Evolutionary conservation across 2,329 filamentous ascomycete genomes (phyloP).

Genomic region (Didymella exigua): DNA sequence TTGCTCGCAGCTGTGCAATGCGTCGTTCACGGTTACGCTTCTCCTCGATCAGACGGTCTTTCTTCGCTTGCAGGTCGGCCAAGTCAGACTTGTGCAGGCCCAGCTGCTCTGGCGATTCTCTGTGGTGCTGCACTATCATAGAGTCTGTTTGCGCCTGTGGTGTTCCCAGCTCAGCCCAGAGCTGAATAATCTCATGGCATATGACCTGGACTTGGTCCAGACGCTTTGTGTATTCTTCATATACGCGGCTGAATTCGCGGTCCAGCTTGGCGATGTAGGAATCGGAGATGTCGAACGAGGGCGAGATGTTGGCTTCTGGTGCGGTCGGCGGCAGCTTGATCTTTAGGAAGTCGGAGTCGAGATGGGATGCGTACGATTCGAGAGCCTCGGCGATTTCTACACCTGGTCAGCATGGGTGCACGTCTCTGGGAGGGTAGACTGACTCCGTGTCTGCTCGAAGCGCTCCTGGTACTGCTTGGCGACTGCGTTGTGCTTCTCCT

Average conservation of each 20-base stretch:
- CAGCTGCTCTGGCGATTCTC: constrained; percentile 89
- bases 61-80: constrained; percentile 70
- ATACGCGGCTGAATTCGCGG: constrained; percentile 88
- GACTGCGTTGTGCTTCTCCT: constrained; percentile 83
- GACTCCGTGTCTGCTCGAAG: constrained; percentile 94
- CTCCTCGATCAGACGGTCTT: constrained; percentile 84
- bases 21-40: constrained; percentile 82
- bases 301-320: constrained; percentile 75
- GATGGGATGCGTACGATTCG: constrained; percentile 93
- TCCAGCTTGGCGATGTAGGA: constrained; percentile 87
- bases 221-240: constrained; percentile 92
- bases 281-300: constrained; percentile 90
- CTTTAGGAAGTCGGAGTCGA: constrained; percentile 85
- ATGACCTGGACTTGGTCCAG: constrained; percentile 75
- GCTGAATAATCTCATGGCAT: constrained; percentile 84
- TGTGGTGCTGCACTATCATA: constrained; percentile 85
- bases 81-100: constrained; percentile 90
- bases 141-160: constrained; percentile 91
- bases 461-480: constrained; percentile 85
- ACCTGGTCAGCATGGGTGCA: constrained; percentile 20
- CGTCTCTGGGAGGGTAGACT: constrained; percentile 39
- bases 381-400: constrained; percentile 89
- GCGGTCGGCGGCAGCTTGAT: constrained; percentile 83
- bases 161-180: constrained; percentile 95
- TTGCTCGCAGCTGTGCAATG: constrained; percentile 73